phyloP scores from a whole-genome alignment of 176 grass and related monocot species.

The Hsuehochloa calcarea region DNA sequence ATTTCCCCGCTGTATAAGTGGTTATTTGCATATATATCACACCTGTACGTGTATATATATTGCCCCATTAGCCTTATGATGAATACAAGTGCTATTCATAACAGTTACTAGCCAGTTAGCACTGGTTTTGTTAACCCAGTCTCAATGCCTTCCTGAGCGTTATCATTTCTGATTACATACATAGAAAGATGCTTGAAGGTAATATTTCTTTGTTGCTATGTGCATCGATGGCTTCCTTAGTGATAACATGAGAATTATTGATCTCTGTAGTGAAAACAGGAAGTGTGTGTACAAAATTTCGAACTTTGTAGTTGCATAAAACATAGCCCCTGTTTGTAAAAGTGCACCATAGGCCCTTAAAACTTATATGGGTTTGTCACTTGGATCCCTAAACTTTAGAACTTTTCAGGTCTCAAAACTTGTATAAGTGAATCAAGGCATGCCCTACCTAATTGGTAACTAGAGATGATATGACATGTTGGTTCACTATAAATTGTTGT shows the following conservation, averaged over 20 bases:
- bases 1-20: too few species aligned
- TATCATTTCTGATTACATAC: slow-evolving; percentile 2
- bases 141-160: background rate
- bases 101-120: background rate
- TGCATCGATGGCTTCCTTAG: background rate
- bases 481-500: background rate
- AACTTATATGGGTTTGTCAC: background rate
- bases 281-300: background rate
- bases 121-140: background rate
- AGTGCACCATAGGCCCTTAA: background rate
- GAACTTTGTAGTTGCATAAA: background rate
- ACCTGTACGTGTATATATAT: too few species aligned
- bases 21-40: too few species aligned
- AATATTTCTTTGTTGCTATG: background rate
- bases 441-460: background rate
- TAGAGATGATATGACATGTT: background rate
- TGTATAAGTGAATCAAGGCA: background rate
- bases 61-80: too few species aligned
- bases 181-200: background rate
- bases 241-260: background rate
- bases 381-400: background rate
- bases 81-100: too few species aligned
- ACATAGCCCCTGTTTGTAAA: background rate
- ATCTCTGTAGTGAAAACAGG: background rate
- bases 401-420: background rate